These are phyloP conservation scores for Nannochloropsis oceanica DNA, from an alignment of 108 stramenopile genomes.

Conservation along the genomic window DNA sequence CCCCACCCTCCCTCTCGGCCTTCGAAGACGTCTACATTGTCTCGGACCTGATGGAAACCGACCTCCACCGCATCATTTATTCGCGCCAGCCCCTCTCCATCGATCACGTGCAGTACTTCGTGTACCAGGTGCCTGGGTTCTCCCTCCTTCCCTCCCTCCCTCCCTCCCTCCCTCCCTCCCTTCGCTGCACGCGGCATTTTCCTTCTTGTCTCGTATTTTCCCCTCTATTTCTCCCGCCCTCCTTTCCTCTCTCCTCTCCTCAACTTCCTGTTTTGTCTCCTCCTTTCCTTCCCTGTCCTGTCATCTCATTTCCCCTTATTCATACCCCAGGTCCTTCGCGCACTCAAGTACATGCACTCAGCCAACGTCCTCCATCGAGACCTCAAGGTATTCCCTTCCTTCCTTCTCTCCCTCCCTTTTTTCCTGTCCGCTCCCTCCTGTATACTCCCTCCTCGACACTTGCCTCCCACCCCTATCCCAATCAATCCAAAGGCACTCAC, in stretches of 20 bases:
- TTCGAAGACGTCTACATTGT: slow-evolving; percentile 44
- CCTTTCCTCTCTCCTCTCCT: neutral
- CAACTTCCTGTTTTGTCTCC: neutral
- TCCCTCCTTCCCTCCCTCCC: neutral
- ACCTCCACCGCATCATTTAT: slow-evolving; percentile 44
- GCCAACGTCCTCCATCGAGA: slow-evolving; percentile 47
- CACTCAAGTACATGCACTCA: slow-evolving; percentile 44
- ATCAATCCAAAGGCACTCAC: too few relatives aligned
- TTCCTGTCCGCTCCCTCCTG: neutral
- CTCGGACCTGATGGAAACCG: slow-evolving; percentile 47
- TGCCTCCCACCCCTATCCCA: neutral
- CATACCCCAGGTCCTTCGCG: slow-evolving; percentile 42
- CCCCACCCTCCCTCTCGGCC: slow-evolving; percentile 10
- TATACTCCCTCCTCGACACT: neutral
- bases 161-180: neutral
- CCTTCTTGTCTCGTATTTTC: neutral
- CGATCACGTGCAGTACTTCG: slow-evolving; percentile 48
- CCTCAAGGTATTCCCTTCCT: neutral
- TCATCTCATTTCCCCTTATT: too few relatives aligned
- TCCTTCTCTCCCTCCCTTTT: neutral
- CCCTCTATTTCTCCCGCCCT: neutral
- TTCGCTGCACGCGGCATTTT: neutral
- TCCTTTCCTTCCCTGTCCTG: too few relatives aligned
- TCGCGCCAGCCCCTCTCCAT: slow-evolving; percentile 32
- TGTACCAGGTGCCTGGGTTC: slow-evolving; percentile 33